Evolutionary conservation across 768 basidiomycete genomes (phyloP).

Genomic region (Gloeostereum incarnatum): DNA sequence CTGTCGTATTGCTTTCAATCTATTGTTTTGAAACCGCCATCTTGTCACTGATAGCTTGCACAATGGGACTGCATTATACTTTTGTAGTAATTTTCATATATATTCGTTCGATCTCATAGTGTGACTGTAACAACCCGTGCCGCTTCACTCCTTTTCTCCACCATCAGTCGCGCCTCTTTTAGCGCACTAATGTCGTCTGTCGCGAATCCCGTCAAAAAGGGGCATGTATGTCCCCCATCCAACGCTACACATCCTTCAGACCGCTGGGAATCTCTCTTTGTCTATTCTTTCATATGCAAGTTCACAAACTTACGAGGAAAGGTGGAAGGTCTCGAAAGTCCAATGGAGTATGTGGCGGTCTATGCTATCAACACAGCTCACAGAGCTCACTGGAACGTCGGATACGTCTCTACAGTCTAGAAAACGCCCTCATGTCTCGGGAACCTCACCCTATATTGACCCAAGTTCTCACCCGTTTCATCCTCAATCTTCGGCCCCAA

Average conservation of each 20-base stretch:
- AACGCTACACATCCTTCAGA: slow-evolving; percentile 66
- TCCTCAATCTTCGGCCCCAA: slow-evolving; percentile 75
- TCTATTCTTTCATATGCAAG: slow-evolving; percentile 79
- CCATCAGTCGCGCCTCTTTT: slow-evolving; percentile 1
- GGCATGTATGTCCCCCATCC: slow-evolving; percentile 48
- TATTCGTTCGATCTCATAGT: neutral
- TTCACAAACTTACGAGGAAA: slow-evolving; percentile 70
- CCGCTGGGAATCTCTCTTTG: slow-evolving; percentile 83
- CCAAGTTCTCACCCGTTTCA: slow-evolving; percentile 64
- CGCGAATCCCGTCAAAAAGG: slow-evolving; percentile 15
- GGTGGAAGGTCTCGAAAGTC: slow-evolving; percentile 69
- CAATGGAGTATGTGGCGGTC: slow-evolving; percentile 65
- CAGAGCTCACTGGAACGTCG: slow-evolving; percentile 19
- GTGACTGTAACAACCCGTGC: slow-evolving; percentile 2
- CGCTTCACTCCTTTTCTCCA: slow-evolving; percentile 2
- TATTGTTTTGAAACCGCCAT: neutral
- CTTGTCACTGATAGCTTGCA: neutral
- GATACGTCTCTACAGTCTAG: slow-evolving; percentile 45
- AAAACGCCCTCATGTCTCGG: slow-evolving; percentile 65
- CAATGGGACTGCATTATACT: neutral
- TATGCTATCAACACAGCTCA: slow-evolving; percentile 10
- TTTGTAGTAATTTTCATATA: neutral
- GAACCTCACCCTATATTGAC: slow-evolving; percentile 69
- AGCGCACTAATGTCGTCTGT: neutral
- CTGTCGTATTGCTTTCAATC: neutral